phyloP scores from a whole-genome alignment of 2,329 filamentous ascomycete species.

The Diatrype stigma region DNA sequence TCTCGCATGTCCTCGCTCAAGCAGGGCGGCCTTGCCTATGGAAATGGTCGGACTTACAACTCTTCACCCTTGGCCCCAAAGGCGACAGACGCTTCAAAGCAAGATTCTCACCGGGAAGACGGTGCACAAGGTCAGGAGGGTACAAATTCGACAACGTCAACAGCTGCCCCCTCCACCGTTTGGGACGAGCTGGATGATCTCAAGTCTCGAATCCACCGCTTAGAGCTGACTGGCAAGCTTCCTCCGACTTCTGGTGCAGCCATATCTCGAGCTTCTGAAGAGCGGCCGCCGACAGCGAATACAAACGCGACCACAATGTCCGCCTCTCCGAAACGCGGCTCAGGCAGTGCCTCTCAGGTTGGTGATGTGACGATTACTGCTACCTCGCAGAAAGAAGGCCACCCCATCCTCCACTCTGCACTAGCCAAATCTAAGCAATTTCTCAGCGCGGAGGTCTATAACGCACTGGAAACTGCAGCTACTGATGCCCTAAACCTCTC shows the following conservation, averaged over 20 bases:
- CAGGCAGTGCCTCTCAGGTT: constrained; percentile 42
- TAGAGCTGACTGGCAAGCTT: constrained; percentile 85
- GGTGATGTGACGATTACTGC: constrained; percentile 31
- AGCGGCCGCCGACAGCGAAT: constrained; percentile 84
- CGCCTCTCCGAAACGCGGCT: constrained; percentile 75
- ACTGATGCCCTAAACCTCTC: constrained; percentile 77
- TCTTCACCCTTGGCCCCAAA: constrained; percentile 57
- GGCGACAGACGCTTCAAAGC: constrained; percentile 32
- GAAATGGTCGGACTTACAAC: constrained; percentile 46
- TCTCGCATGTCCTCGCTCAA: constrained; percentile 43
- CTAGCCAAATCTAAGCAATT: constrained; percentile 71
- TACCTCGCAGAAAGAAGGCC: constrained; percentile 52
- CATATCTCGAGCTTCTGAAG: constrained; percentile 68
- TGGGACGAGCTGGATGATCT: constrained; percentile 98
- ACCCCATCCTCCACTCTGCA: constrained; percentile 77
- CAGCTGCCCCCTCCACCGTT: constrained; percentile 84
- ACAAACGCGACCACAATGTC: constrained; percentile 83
- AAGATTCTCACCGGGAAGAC: constrained; percentile 34
- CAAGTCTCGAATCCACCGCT: constrained; percentile 84
- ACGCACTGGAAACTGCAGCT: constrained; percentile 74
- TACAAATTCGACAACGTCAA: constrained; percentile 84
- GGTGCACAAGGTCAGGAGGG: constrained; percentile 52
- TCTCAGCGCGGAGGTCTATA: constrained; percentile 68
- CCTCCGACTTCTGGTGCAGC: constrained; percentile 78
- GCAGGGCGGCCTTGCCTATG: constrained; percentile 31